Conservation (phyloP, 2,329 filamentous ascomycete genomes). For the Fusarium sp. region DNA sequence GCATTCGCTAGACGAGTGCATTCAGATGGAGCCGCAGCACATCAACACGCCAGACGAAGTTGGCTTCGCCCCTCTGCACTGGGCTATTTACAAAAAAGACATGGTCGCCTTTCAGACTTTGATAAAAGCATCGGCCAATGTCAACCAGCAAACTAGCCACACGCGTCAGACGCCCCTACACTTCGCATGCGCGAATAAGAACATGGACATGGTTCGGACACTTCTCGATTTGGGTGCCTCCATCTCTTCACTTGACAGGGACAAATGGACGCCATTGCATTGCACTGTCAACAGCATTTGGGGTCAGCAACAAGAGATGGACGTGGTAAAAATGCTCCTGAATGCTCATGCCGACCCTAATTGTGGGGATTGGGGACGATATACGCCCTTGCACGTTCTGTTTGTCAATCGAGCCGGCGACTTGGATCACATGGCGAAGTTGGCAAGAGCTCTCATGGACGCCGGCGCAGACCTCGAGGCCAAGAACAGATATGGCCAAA, state of each 20-base stretch:
- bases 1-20: neutral
- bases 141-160: neutral
- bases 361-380: neutral
- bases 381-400: neutral
- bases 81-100: neutral
- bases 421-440: neutral
- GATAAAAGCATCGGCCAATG: neutral
- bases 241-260: neutral
- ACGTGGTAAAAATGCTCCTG: neutral
- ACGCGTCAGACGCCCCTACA: neutral
- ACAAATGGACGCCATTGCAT: neutral
- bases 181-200: accelerated
- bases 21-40: neutral
- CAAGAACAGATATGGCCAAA: accelerated
- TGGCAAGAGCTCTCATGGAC: neutral
- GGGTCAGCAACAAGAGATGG: neutral
- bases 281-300: accelerated
- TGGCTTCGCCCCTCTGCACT: neutral
- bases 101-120: neutral
- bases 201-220: neutral
- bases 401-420: neutral
- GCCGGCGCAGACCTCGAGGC: neutral
- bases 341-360: neutral
- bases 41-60: neutral
- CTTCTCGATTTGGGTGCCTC: neutral